Conservation (phyloP, 306 rosid species). For the Vachellia collinsii region DNA sequence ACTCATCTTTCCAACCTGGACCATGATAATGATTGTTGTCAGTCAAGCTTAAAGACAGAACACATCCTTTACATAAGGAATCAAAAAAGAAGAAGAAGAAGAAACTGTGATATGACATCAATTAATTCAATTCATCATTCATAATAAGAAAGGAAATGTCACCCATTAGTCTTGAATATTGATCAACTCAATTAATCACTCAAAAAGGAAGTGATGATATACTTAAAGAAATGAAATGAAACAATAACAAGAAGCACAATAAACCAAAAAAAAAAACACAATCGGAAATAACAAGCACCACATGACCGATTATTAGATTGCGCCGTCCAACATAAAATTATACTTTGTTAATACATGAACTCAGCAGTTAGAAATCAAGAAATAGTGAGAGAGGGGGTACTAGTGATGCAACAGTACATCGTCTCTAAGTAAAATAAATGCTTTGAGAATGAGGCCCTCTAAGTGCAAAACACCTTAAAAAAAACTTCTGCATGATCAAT, state of each 20-base stretch:
- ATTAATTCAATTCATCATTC: too few species aligned
- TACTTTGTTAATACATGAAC: not conserved
- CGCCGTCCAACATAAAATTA: not conserved
- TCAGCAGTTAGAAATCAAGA: not conserved
- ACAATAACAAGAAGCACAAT: not conserved
- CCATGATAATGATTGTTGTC: not conserved
- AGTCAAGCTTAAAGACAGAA: not conserved
- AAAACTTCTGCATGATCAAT: not conserved
- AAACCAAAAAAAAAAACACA: not conserved
- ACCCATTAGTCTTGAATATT: too few species aligned
- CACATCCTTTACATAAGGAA: not conserved
- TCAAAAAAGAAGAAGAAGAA: not conserved
- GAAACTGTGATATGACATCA: too few species aligned
- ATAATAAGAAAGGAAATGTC: too few species aligned
- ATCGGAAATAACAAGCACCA: not conserved
- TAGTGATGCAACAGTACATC: not conserved
- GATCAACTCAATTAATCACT: too few species aligned
- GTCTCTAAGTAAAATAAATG: not conserved
- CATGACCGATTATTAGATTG: not conserved
- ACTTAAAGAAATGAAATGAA: not conserved
- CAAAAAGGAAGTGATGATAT: not conserved
- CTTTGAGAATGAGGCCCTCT: not conserved
- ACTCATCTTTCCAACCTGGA: constrained; percentile 41
- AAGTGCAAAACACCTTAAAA: not conserved
- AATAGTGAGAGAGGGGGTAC: not conserved